A percentile compares a stretch with the other conserved stretches of the same genome.
Conservation (phyloP, 768 basidiomycete species). For the Boletellus ananiceps region DNA sequence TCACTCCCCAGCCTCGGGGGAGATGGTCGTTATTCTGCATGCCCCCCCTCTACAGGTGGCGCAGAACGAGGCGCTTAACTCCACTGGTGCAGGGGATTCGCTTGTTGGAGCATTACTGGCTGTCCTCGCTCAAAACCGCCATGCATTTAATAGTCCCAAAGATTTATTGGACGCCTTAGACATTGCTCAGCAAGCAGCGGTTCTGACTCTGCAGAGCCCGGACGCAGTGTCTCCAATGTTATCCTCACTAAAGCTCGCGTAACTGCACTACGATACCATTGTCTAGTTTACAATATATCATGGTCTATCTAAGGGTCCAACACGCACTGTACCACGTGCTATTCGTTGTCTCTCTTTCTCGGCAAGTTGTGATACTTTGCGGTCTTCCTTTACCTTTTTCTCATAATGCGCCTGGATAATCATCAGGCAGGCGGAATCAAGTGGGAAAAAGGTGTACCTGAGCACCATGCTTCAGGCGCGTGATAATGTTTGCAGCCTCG, state of each 20-base stretch:
- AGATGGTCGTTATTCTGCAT: constrained; percentile 63
- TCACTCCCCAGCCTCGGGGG: constrained; percentile 40
- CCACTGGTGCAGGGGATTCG: constrained; percentile 91
- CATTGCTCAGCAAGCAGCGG: constrained; percentile 62
- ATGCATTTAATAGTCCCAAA: constrained; percentile 42
- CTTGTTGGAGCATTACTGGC: constrained; percentile 84
- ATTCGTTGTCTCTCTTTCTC: constrained; percentile 49
- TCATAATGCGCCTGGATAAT: constrained; percentile 48
- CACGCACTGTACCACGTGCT: constrained; percentile 52
- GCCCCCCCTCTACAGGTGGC: constrained; percentile 55
- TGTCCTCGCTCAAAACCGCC: constrained; percentile 42
- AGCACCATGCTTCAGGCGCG: constrained; percentile 72
- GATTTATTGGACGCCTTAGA: constrained; percentile 43
- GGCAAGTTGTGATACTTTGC: constrained; percentile 31
- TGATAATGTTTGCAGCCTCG: constrained; percentile 74
- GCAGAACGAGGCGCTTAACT: constrained; percentile 47
- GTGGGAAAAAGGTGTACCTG: constrained; percentile 38
- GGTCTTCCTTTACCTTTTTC: constrained; percentile 43
- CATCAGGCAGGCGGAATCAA: neutral
- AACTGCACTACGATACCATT: neutral
- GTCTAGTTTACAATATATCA: constrained; percentile 7
- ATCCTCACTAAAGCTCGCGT: constrained; percentile 28
- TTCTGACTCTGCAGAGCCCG: constrained; percentile 52
- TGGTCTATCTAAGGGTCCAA: constrained; percentile 46
- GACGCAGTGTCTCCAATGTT: constrained; percentile 64